Evolutionary conservation across 768 basidiomycete species (phyloP).

Genomic region (Gelatoporia subvermispora): DNA sequence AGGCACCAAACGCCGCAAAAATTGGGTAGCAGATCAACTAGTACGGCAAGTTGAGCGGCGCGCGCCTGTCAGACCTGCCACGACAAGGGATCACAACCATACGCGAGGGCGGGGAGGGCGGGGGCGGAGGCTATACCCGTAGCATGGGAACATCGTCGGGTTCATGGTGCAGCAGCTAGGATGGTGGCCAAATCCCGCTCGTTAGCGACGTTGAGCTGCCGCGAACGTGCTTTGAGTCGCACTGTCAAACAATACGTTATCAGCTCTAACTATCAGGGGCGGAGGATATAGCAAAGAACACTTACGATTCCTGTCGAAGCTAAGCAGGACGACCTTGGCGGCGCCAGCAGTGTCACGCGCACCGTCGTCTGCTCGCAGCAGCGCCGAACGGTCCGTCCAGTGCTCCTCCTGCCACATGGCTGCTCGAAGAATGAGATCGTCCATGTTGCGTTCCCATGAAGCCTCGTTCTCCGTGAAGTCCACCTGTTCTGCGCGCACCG

Average conservation of each 20-base stretch:
- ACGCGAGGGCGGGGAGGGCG: no score
- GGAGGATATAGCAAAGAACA: constrained; percentile 15
- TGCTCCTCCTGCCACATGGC: constrained; percentile 93
- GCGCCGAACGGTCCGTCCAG: constrained; percentile 77
- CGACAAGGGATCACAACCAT: no score
- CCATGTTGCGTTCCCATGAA: constrained; percentile 74
- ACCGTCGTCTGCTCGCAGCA: constrained; percentile 46
- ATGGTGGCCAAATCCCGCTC: constrained; percentile 81
- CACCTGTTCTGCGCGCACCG: constrained; percentile 78
- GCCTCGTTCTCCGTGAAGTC: constrained; percentile 51
- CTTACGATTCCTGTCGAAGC: constrained; percentile 88
- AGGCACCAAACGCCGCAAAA: no score
- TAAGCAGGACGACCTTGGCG: constrained; percentile 84
- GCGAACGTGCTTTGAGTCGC: constrained; percentile 83
- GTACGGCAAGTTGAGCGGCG: no score
- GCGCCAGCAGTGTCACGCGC: constrained; percentile 40
- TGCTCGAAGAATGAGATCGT: constrained; percentile 89
- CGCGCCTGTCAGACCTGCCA: no score
- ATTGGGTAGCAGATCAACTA: no score
- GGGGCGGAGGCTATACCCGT: neutral
- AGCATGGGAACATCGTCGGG: neutral
- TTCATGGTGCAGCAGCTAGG: constrained; percentile 35
- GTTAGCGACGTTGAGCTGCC: constrained; percentile 79
- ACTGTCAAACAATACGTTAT: constrained; percentile 38
- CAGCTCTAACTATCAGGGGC: constrained; percentile 7